These are phyloP conservation scores for Leccinum olivaceopallidum DNA, from an alignment of 768 basidiomycete species.

Conservation along the genomic window DNA sequence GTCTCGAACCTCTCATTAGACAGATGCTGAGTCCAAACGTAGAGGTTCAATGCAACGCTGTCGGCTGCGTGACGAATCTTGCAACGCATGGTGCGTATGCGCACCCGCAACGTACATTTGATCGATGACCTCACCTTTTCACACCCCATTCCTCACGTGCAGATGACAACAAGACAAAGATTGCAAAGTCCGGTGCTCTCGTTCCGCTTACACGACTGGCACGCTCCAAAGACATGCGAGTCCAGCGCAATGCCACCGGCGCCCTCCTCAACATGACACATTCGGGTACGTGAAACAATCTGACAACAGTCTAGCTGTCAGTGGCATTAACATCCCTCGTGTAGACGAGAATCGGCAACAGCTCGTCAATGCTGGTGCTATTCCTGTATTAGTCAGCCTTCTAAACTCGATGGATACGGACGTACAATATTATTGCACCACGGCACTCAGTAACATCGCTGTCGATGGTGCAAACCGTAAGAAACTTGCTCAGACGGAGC, in stretches of 20 bases:
- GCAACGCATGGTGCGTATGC: conserved; percentile 86
- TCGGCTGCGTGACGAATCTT: conserved; percentile 97
- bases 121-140: conserved; percentile 4
- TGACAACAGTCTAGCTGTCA: not conserved
- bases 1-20: conserved; percentile 94
- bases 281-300: conserved; percentile 61
- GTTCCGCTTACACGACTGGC: conserved; percentile 95
- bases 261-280: conserved; percentile 99
- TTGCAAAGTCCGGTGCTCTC: conserved; percentile 98
- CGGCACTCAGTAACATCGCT: conserved; percentile 96
- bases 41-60: conserved; percentile 99
- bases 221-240: conserved; percentile 98
- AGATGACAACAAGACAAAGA: conserved; percentile 99
- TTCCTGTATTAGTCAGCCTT: conserved; percentile 93
- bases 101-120: not conserved
- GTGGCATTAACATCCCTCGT: conserved; percentile 4
- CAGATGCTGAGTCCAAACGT: conserved; percentile 99
- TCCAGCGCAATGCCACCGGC: conserved; percentile 97
- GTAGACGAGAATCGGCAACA: conserved; percentile 98
- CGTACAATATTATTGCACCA: conserved; percentile 99
- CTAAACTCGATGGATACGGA: conserved; percentile 98
- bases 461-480: conserved; percentile 95
- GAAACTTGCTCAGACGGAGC: conserved; percentile 92
- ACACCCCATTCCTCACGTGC: conserved; percentile 11
- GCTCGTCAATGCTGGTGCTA: conserved; percentile 96